Evolutionary conservation across 495 filamentous ascomycete genomes (phyloP), one percentile per base, ranked within the genome.

Genomic region (Podospora tetraspora): DNA sequence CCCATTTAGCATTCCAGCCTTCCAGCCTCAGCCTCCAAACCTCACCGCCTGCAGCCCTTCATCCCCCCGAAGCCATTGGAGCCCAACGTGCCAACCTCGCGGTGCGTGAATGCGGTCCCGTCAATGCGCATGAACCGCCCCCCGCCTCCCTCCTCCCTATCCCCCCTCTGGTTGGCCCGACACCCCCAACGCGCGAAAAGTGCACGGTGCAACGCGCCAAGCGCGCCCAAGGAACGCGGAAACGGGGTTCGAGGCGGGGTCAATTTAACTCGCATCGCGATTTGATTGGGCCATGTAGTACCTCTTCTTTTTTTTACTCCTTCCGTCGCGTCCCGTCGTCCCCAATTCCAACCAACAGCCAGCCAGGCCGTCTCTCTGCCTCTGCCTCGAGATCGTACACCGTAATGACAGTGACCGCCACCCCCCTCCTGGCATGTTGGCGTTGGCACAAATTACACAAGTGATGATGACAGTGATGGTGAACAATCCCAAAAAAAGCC

Each of bases 161-260:
- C 61, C 25, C 24, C 16, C 25, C 9, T 37, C 10, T 70, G 64
- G 63, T 74, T 71, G 68, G 70, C 58, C 52, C 1, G 43, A 52
- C 29, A 10, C 23, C 57, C 34, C 34, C 22, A 32, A 65, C 70
- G 62, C 70, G 68, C 70, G 68, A 72, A 72, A 72, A 72, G 57
- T 72, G 25, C 70, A 66, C 70, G 70, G 43, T 62, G 21, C 57
- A 64, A 61, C 68, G 67, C 64, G 34, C 34, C 13, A 30, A 30
- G 29, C 29, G 22, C 37, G 24, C 16, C n/a, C 24, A 12, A 8
- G 19, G 52, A n/a, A 59, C 58, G 63, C 63, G 64, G 27, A 27
- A 27, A 27, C 27, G 27, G 4, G 27, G 27, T 8, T 24, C 43
- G 43, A 52, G 12, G 59, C 66, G 61, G 59, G 66, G 59, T 68